Percentiles rank a stretch among this genome's conserved stretches.
Evolutionary conservation across 2,329 filamentous ascomycete species (phyloP).

Genomic region (Didymella arachidicola): DNA sequence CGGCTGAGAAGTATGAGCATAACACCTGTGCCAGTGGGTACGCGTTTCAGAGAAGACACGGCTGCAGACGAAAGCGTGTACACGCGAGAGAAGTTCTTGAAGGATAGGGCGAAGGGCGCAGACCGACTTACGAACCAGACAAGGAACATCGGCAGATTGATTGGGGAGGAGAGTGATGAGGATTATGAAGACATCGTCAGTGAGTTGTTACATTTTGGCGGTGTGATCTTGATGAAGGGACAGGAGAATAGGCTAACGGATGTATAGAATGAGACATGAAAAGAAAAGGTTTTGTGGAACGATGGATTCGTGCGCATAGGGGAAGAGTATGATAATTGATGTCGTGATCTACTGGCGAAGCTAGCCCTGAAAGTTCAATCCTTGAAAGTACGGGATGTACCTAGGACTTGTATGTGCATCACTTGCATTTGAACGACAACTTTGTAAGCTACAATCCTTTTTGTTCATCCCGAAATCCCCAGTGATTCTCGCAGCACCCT

Average conservation of each 20-base stretch:
- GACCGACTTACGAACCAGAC: not conserved
- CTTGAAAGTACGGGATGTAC: not conserved
- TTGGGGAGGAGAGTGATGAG: conserved; percentile 8
- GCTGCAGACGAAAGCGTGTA: not conserved
- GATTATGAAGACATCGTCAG: conserved; percentile 18
- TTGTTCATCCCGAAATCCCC: too few species aligned
- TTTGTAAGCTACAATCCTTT: not conserved
- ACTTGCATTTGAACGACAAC: not conserved
- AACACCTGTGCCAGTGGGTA: conserved; percentile 33
- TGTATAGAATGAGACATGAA: not conserved
- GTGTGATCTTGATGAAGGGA: conserved; percentile 12
- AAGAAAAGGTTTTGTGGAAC: not conserved
- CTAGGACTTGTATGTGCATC: not conserved
- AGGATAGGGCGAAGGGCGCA: not conserved
- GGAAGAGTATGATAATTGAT: not conserved
- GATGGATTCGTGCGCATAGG: not conserved
- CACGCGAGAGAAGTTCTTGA: not conserved
- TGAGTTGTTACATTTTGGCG: conserved; percentile 19
- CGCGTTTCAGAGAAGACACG: not conserved
- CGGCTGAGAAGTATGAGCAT: conserved; percentile 20
- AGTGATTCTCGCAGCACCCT: not conserved
- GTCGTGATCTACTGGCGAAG: not conserved
- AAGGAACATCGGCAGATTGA: not conserved
- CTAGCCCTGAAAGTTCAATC: not conserved
- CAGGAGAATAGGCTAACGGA: conserved; percentile 11